phyloP scores from a whole-genome alignment of 352 stramenopile species.

The Thalassiosira ordinaria region DNA sequence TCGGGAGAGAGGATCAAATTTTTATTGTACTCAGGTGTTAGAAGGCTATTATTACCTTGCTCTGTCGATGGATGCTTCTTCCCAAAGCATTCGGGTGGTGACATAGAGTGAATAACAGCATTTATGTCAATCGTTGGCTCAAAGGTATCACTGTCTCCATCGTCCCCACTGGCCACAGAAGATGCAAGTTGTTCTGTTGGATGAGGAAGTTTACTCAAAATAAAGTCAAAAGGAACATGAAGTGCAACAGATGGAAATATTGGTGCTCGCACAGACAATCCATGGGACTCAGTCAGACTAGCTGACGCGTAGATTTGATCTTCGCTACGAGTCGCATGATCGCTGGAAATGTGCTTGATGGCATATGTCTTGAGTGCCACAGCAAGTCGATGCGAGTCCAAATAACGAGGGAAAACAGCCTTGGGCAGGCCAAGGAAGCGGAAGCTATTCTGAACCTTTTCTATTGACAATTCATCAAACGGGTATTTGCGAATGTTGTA shows the following conservation, averaged over 20 bases:
- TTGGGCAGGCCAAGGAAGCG: slow-evolving; percentile 81
- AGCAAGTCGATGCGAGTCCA: slow-evolving; percentile 80
- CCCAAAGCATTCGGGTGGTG: slow-evolving; percentile 66
- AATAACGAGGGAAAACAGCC: slow-evolving; percentile 74
- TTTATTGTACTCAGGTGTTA: slow-evolving; percentile 35
- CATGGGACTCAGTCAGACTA: slow-evolving; percentile 78
- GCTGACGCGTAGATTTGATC: slow-evolving; percentile 62
- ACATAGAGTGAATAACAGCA: slow-evolving; percentile 73
- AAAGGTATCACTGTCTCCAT: slow-evolving; percentile 35
- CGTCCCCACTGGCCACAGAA: slow-evolving; percentile 21
- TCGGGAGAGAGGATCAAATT: slow-evolving; percentile 37
- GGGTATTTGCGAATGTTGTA: slow-evolving; percentile 75
- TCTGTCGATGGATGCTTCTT: slow-evolving; percentile 17
- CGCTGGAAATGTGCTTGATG: slow-evolving; percentile 51
- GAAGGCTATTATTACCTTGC: slow-evolving; percentile 1
- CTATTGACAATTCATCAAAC: slow-evolving; percentile 73
- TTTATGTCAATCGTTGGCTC: slow-evolving; percentile 76
- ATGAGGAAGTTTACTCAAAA: slow-evolving; percentile 70
- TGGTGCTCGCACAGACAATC: slow-evolving; percentile 67
- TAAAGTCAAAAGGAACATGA: slow-evolving; percentile 77
- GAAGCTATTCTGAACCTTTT: slow-evolving; percentile 73
- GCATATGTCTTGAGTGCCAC: slow-evolving; percentile 78
- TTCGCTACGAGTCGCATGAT: slow-evolving; percentile 48
- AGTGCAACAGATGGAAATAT: slow-evolving; percentile 75
- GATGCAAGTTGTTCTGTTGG: slow-evolving; percentile 40